Percentiles rank a stretch among this genome's conserved stretches.
phyloP scores from a whole-genome alignment of 75 land plant genomes.

The Cupressus sempervirens region DNA sequence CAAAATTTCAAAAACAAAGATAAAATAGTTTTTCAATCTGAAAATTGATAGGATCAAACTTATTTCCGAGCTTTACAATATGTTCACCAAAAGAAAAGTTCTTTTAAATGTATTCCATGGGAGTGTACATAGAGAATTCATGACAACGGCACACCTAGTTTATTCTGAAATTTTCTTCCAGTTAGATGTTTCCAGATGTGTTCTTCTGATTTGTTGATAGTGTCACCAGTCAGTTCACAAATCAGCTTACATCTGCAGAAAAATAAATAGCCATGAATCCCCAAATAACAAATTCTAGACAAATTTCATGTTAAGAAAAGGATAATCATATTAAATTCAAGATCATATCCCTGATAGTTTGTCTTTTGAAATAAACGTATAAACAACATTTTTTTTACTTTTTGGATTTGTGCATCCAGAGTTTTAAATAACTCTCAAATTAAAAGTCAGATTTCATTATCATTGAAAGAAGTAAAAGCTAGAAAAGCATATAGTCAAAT shows the following conservation, averaged over 20 bases:
- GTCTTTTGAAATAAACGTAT: too few species aligned
- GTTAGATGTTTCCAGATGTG: conserved; percentile 93
- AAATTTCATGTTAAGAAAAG: background rate
- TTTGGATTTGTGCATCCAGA: background rate
- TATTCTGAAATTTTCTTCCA: conserved; percentile 66
- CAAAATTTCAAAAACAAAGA: background rate
- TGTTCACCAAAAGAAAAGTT: background rate
- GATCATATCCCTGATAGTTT: background rate
- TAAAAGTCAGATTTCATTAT: background rate
- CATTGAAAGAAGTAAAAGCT: background rate
- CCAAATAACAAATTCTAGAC: background rate
- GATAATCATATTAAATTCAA: background rate
- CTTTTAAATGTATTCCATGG: background rate
- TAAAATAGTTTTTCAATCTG: background rate
- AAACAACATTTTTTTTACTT: background rate
- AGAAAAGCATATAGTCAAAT: too few species aligned
- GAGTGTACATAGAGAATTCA: background rate
- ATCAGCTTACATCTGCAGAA: conserved; percentile 58
- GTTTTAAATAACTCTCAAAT: background rate
- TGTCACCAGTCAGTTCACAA: conserved; percentile 75
- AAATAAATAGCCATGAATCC: background rate
- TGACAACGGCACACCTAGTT: conserved; percentile 44
- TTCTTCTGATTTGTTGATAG: conserved; percentile 73
- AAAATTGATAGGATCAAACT: background rate
- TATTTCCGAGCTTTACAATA: background rate